These are phyloP conservation scores for Angomonas deanei DNA, from an alignment of 208 protist genomes.

Conservation along the genomic window DNA sequence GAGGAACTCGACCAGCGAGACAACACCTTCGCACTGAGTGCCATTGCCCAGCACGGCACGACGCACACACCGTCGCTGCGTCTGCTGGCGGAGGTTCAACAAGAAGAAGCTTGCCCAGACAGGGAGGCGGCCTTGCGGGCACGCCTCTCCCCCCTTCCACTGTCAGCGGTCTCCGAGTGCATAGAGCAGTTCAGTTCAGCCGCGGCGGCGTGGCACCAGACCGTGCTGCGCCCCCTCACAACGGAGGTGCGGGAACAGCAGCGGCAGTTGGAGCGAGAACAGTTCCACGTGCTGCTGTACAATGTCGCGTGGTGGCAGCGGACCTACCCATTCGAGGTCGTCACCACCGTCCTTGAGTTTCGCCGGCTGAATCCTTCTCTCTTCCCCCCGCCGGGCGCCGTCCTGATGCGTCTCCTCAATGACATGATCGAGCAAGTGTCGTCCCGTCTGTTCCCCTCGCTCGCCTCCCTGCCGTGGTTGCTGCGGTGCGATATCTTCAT, in stretches of 20 bases:
- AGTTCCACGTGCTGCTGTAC: conserved; percentile 31
- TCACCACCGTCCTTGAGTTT: conserved; percentile 32
- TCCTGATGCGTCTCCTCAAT: conserved; percentile 18
- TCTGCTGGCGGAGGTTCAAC: conserved; percentile 12
- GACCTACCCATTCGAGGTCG: conserved; percentile 46
- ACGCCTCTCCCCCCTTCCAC: conserved; percentile 15
- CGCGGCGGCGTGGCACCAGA: conserved; percentile 13
- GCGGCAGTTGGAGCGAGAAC: background rate
- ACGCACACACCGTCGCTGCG: conserved; percentile 1
- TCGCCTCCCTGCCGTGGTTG: conserved; percentile 29
- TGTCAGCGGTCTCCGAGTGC: conserved; percentile 15
- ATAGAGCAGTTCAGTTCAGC: conserved; percentile 9
- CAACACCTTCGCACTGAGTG: too few relatives aligned
- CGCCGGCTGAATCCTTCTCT: conserved; percentile 11
- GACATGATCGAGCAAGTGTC: conserved; percentile 46
- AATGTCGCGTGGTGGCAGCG: conserved; percentile 75
- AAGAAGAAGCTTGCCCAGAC: background rate
- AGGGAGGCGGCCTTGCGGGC: background rate
- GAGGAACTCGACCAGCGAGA: too few relatives aligned
- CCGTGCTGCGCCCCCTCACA: conserved; percentile 12
- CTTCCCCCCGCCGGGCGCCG: conserved; percentile 4
- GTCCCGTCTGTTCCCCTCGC: conserved; percentile 9
- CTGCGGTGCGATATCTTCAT: conserved; percentile 75
- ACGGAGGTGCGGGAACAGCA: conserved; percentile 1
- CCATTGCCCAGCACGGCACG: background rate